Evolutionary conservation across 225 moss, liverwort and hornwort genomes (phyloP).

Genomic region (Sphagnum contortum): DNA sequence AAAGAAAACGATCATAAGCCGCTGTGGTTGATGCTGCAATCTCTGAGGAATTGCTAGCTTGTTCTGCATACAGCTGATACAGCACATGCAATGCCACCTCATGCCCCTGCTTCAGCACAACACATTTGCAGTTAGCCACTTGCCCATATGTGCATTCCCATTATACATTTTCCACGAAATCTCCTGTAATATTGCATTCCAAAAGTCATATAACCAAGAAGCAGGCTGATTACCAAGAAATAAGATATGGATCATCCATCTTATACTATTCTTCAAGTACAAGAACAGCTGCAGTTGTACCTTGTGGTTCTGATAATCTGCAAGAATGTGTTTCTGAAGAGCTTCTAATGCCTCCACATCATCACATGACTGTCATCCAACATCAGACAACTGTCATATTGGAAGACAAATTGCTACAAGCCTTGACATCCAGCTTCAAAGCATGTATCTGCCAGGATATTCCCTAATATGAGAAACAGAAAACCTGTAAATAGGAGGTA

Average conservation of each 20-base stretch:
- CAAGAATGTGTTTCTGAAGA: conserved; percentile 82
- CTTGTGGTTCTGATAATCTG: conserved; percentile 95
- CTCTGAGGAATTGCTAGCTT: conserved; percentile 42
- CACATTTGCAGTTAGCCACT: no score
- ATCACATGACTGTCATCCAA: conserved; percentile 72
- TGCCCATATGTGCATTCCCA: no score
- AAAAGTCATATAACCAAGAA: no score
- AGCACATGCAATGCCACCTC: conserved; percentile 95
- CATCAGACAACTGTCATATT: not conserved
- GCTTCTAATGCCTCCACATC: conserved; percentile 77
- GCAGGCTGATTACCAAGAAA: no score
- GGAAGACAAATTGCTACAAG: not conserved
- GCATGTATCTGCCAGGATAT: no score
- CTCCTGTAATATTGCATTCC: no score
- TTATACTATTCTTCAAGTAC: no score
- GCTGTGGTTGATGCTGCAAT: conserved; percentile 46
- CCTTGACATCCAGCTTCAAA: no score
- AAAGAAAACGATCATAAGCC: conserved; percentile 86
- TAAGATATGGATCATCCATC: no score
- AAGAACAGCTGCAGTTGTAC: conserved; percentile 7
- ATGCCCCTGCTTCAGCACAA: conserved; percentile 58
- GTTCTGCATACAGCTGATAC: conserved; percentile 88
- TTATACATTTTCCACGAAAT: no score
- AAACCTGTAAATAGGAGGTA: no score
- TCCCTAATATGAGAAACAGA: no score